phyloP scores from a whole-genome alignment of 2,329 filamentous ascomycete species.

The Arachnopeziza araneosa region DNA sequence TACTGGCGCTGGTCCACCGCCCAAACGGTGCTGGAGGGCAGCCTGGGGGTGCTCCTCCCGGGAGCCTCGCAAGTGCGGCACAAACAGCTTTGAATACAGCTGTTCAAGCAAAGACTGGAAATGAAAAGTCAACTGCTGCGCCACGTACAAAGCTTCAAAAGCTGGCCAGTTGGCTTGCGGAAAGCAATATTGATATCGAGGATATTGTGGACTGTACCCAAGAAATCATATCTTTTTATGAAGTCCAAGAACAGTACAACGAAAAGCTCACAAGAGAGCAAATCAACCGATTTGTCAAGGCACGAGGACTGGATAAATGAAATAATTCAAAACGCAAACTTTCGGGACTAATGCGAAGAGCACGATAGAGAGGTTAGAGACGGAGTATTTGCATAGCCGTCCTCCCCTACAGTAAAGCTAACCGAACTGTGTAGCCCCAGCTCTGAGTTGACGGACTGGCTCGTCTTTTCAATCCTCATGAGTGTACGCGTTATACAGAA shows the following conservation, averaged over 20 bases:
- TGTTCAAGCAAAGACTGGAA: slow-evolving; percentile 20
- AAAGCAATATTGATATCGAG: slow-evolving; percentile 64
- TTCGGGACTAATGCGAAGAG: no score
- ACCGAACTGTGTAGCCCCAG: no score
- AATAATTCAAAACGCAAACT: not conserved
- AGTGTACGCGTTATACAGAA: not conserved
- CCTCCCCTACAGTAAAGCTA: no score
- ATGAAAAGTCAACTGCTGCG: slow-evolving; percentile 17
- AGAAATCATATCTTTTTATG: slow-evolving; percentile 67
- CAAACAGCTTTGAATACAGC: slow-evolving; percentile 29
- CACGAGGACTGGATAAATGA: slow-evolving; percentile 31
- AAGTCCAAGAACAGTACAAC: slow-evolving; percentile 38
- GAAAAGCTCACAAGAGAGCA: slow-evolving; percentile 33
- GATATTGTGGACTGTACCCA: slow-evolving; percentile 65
- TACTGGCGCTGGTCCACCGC: slow-evolving; percentile 62
- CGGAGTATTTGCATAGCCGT: no score
- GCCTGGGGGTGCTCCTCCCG: slow-evolving; percentile 36
- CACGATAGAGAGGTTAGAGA: no score
- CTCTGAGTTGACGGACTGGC: not conserved
- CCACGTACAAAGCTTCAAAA: slow-evolving; percentile 38
- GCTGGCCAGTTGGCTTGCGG: slow-evolving; percentile 62
- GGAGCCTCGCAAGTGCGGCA: slow-evolving; percentile 30
- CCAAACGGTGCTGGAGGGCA: slow-evolving; percentile 43
- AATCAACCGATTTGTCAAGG: slow-evolving; percentile 33
- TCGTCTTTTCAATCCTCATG: not conserved